phyloP scores from a whole-genome alignment of 805 yeast species.

The Starmerella apis region DNA sequence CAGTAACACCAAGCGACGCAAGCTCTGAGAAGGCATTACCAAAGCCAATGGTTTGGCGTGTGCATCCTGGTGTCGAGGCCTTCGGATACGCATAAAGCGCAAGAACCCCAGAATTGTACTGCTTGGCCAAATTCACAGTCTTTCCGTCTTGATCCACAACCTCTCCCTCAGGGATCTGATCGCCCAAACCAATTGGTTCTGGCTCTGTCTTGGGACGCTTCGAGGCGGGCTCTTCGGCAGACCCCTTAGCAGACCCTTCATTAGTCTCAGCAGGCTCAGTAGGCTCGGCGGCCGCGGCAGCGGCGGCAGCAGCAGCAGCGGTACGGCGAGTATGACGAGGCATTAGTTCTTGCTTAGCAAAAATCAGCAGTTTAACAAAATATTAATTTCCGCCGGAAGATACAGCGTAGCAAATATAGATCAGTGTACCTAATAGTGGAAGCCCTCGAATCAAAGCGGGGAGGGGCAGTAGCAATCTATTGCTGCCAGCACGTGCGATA shows the following conservation, averaged over 20 bases:
- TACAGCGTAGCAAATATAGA: no score
- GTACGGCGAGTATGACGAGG: slow-evolving; percentile 1
- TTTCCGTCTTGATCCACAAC: slow-evolving; percentile 62
- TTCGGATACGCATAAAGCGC: slow-evolving; percentile 67
- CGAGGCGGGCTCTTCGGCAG: slow-evolving; percentile 8
- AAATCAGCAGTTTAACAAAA: no score
- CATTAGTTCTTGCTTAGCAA: not conserved
- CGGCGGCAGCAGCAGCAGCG: slow-evolving; percentile 4
- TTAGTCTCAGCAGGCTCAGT: no score
- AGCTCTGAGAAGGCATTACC: slow-evolving; percentile 53
- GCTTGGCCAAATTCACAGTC: slow-evolving; percentile 40
- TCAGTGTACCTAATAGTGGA: no score
- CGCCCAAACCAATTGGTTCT: slow-evolving; percentile 40
- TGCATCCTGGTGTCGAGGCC: slow-evolving; percentile 94
- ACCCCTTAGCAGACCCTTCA: not conserved
- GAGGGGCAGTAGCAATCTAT: not conserved
- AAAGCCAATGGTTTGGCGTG: slow-evolving; percentile 86
- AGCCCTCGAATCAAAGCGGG: not conserved
- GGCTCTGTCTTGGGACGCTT: slow-evolving; percentile 16
- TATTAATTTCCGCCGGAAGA: no score
- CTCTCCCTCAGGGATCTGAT: slow-evolving; percentile 52
- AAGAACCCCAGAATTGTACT: slow-evolving; percentile 34
- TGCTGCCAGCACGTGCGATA: not conserved
- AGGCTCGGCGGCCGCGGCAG: no score
- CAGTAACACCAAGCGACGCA: slow-evolving; percentile 42